Base-by-base conservation (phyloP, 306 rosid species). In the Cercis canadensis region DNA sequence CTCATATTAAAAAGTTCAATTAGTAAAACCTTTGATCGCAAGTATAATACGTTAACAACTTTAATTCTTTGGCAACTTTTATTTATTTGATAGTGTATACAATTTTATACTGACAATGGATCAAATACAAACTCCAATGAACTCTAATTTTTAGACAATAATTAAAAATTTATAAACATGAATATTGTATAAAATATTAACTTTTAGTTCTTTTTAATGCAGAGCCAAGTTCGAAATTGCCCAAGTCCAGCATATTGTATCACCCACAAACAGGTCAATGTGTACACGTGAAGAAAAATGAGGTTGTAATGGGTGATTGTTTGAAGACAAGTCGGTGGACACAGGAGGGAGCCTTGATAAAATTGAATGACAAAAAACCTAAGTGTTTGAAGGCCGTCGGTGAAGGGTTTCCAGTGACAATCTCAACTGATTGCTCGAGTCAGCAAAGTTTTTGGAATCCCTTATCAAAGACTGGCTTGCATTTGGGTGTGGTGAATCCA, bases 181-280 rank as follows among this genome's bases (percentile, higher is more conserved):
- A n/a, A n/a, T n/a, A n/a, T n/a, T n/a, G n/a, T n/a, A n/a, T n/a
- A n/a, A n/a, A n/a, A n/a, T n/a, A n/a, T n/a, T n/a, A n/a, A n/a
- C n/a, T n/a, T n/a, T n/a, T n/a, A n/a, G n/a, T n/a, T n/a, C n/a
- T n/a, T n/a, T n/a, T n/a, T n/a, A 13, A 11, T 13, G 46, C 43
- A 57, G 75, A 75, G 15, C 81, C 85, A 45, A 65, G 64, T 29
- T 80, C 75, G 5, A 75, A 45, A 56, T 32, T 14, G 9, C 11
- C 36, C 12, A 32, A 21, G 49, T 51, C 67, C 0, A 57, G 58
- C 21, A 75, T 70, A 40, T 7, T 80, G 36, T 36, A 56, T 16
- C 70, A 75, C n/a, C 70, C 78, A 15, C 62, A 7, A 11, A 43
- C 54, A 10, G 81, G 81, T 0, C 13, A 51, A 11, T 70, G 85